A percentile compares a stretch with the other conserved stretches of the same genome.
Conservation (phyloP, 2,329 filamentous ascomycete species). For the Stachybotrys chartarum region DNA sequence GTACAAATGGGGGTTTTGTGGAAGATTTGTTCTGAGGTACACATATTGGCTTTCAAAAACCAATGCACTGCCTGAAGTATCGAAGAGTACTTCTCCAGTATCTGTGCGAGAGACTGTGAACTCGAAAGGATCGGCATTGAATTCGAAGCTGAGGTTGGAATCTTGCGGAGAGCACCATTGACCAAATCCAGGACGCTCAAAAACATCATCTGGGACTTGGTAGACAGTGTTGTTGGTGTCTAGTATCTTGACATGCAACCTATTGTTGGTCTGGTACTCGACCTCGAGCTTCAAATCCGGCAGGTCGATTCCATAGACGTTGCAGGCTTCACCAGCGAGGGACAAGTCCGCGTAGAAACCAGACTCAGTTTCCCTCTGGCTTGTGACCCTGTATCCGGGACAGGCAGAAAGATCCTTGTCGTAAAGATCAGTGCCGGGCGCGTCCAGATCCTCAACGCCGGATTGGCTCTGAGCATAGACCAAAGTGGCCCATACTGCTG, state of each 20-base stretch:
- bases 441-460: not conserved
- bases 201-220: constrained; percentile 63
- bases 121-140: constrained; percentile 50
- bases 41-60: constrained; percentile 77
- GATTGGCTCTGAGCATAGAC: not conserved
- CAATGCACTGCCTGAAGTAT: constrained; percentile 58
- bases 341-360: constrained; percentile 63
- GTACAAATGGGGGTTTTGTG: constrained; percentile 64
- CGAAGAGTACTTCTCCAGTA: constrained; percentile 52
- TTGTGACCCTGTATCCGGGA: constrained; percentile 62
- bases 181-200: constrained; percentile 42
- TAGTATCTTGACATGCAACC: constrained; percentile 64
- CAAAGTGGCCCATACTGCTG: not conserved
- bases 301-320: constrained; percentile 72
- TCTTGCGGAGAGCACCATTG: constrained; percentile 13
- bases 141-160: constrained; percentile 40
- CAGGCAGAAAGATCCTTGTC: constrained; percentile 29
- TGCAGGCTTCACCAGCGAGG: constrained; percentile 64
- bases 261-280: constrained; percentile 35
- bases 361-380: constrained; percentile 42
- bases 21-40: constrained; percentile 62
- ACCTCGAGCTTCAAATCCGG: constrained; percentile 59
- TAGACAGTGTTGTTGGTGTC: constrained; percentile 63
- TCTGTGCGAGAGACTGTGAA: constrained; percentile 48
- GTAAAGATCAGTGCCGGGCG: not conserved